Evolutionary conservation across 768 basidiomycete genomes (phyloP), one percentile per base, ranked within the genome.

Genomic region (Sarcomyxa edulis): DNA sequence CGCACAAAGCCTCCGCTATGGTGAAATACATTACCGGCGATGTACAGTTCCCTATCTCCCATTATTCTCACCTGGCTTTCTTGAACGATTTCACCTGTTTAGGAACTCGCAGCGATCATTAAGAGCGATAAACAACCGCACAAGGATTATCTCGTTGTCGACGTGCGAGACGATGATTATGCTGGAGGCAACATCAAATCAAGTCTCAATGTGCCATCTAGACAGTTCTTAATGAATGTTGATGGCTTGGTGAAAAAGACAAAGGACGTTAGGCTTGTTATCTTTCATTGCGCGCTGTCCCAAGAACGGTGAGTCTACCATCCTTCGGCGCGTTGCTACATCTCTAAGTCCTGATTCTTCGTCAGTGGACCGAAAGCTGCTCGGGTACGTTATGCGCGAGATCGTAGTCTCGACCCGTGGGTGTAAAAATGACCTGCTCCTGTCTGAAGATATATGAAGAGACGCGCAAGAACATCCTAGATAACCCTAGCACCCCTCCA

Each of bases 131-230:
- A 78, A 50, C 60, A 64, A 22, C 62, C 75, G 6, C 60, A 65
- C 50, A 74, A 76, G 54, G 85, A 90, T 53, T 91, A 80, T 53
- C 56, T 82, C 21, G 71, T 92, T 30, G 73, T 92, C 27, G 89
- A 92, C 55, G 89, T 92, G 22, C 80, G 89, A n/a, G 88, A 89
- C 55, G 75, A 81, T 40, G 89, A 92, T 47, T 85, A 70, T 58
- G 64, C 54, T 8, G 89, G 89, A 47, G 89, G 89, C 25, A 83
- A 91, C 54, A 87, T 92, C 56, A 77, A 71, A 47, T 70, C 74
- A 44, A 69, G 75, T 28, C 51, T 74, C 42, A 76, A 85, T 51
- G 52, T 68, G 23, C 89, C 89, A 1, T 84, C 84, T 6, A 44
- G 54, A 20, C 67, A 66, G 34, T 88, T 90, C 57, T 54, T 72